Percentiles rank a stretch among this genome's conserved stretches.
Conservation (phyloP, 495 filamentous ascomycete species). For the Tuber brumale region DNA sequence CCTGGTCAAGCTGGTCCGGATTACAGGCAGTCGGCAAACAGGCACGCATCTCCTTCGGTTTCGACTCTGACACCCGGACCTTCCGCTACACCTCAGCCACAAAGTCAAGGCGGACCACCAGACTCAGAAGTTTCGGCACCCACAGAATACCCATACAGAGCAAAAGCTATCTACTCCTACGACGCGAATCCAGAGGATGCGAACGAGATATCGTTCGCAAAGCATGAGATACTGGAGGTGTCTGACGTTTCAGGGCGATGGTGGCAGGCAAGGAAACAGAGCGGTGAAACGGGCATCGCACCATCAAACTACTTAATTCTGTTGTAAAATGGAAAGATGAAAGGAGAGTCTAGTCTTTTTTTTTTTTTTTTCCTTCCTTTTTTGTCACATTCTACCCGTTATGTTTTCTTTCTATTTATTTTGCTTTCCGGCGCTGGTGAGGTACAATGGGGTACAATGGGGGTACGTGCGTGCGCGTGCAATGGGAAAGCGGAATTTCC, state of each 20-base stretch:
- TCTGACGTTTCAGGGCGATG: conserved; percentile 94
- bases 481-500: not conserved
- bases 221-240: conserved; percentile 94
- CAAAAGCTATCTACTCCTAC: conserved; percentile 97
- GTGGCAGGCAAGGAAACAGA: conserved; percentile 98
- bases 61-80: conserved; percentile 38
- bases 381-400: conserved; percentile 17
- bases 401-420: conserved; percentile 20
- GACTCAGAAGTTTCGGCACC: conserved; percentile 63
- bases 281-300: conserved; percentile 91
- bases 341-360: not conserved
- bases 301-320: conserved; percentile 97
- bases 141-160: conserved; percentile 92
- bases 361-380: conserved; percentile 20
- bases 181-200: conserved; percentile 97
- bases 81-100: conserved; percentile 36
- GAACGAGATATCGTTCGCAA: conserved; percentile 94
- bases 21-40: conserved; percentile 52
- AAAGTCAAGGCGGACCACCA: conserved; percentile 33
- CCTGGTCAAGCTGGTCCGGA: conserved; percentile 58
- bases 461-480: not conserved
- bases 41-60: conserved; percentile 49
- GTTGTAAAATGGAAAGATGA: conserved; percentile 54
- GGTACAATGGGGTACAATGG: not conserved
- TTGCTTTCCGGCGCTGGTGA: conserved; percentile 7